Conservation (phyloP, 2,329 filamentous ascomycete species). For the Colletotrichum spaethianum region DNA sequence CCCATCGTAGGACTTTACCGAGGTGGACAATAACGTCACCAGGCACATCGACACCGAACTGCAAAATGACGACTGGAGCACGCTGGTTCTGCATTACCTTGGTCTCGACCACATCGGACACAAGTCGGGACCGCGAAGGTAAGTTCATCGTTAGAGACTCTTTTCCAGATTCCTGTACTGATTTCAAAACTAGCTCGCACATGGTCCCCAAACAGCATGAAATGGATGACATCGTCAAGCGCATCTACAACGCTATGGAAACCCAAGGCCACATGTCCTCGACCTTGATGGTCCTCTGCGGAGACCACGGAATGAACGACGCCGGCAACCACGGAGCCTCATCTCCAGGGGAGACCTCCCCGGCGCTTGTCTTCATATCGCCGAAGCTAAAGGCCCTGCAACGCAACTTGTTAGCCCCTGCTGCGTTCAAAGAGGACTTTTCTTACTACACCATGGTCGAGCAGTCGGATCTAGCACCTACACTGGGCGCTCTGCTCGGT, state of each 20-base stretch:
- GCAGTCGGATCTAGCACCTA: slow-evolving; percentile 94
- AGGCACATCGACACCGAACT: slow-evolving; percentile 87
- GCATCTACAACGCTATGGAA: slow-evolving; percentile 84
- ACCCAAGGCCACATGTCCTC: slow-evolving; percentile 78
- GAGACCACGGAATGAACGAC: slow-evolving; percentile 99
- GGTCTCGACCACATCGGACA: slow-evolving; percentile 98
- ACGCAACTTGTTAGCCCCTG: slow-evolving; percentile 63
- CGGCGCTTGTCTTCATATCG: slow-evolving; percentile 91
- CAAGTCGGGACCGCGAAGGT: slow-evolving; percentile 91
- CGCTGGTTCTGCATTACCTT: slow-evolving; percentile 94
- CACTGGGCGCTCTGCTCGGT: slow-evolving; percentile 86
- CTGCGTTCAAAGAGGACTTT: slow-evolving; percentile 76
- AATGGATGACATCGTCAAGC: slow-evolving; percentile 87
- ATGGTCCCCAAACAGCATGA: slow-evolving; percentile 95
- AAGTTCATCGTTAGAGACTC: slow-evolving; percentile 40
- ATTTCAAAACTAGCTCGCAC: slow-evolving; percentile 72
- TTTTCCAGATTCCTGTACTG: not conserved
- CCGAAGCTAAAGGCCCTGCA: slow-evolving; percentile 79
- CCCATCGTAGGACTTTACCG: slow-evolving; percentile 84
- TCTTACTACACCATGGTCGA: slow-evolving; percentile 89
- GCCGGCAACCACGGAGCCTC: slow-evolving; percentile 97
- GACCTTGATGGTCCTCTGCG: slow-evolving; percentile 87
- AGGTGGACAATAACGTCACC: slow-evolving; percentile 98
- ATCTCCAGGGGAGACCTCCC: slow-evolving; percentile 92
- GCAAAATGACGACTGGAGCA: slow-evolving; percentile 85